Evolutionary conservation across 1,284 basidiomycete species (phyloP), one percentile per base, ranked within the genome.

Genomic region (Irpex sp.): DNA sequence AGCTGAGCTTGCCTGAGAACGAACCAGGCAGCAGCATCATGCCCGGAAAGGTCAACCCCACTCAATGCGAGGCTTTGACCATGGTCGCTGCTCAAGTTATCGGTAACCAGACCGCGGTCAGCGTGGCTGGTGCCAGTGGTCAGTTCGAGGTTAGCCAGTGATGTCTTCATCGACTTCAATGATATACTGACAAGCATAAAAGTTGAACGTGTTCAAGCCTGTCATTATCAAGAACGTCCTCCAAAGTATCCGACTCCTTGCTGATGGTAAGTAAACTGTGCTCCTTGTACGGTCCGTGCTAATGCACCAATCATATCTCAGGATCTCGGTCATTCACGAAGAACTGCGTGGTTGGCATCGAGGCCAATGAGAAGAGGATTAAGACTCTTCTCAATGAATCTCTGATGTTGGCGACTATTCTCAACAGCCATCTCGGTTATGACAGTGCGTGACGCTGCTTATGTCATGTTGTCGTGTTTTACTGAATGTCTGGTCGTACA

Each of bases 11-110:
- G 64, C 97, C 97, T 19, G 97, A 99, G 81, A 99, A 99, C 77
- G 97, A 99, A 79, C 97, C 97, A 54, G 97, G 97, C 64, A 97
- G 94, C 73, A 97, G 95, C 66, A 99, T 99, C 81, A 99, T 99
- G 97, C 97, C 97, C 19, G 97, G 97, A 67, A 99, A 99, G 81
- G 97, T 99, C 64, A 99, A 99, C 81, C 97, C 97, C 15, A 99
- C 97, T 4, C 97, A 99, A 78, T 99, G 97, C 72, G 97, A 99
- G 81, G 97, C 97, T 9, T 79, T 97, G 65, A 99, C 97, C 26
- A 99, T 99, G 97, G 95, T 99, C 52, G 94, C 96, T 57, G 95
- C 97, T 0, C 97, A 99, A 78, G 97, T 99, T 7, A 97, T 99
- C 79, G 97, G 97, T 58, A 99, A 99, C 81, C 93, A 99, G 78